Evolutionary conservation across 2,329 filamentous ascomycete species (phyloP).

Genomic region (Rosellinia necatrix): DNA sequence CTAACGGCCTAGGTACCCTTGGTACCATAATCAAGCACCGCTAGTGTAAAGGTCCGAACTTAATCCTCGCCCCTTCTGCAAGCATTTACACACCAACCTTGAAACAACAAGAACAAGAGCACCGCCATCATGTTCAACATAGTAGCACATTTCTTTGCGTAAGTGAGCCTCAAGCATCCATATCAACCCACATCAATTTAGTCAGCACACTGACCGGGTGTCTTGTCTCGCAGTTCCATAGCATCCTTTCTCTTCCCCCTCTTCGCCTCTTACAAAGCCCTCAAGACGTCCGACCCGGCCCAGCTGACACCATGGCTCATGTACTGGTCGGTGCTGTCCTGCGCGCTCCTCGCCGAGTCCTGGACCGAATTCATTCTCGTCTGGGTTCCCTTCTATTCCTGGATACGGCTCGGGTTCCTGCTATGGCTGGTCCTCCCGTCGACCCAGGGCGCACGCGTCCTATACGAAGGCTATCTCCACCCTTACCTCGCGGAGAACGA

Average conservation of each 20-base stretch:
- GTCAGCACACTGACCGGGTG: slow-evolving; percentile 10
- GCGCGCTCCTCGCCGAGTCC: slow-evolving; percentile 80
- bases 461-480: slow-evolving; percentile 85
- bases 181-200: neutral
- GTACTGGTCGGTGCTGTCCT: slow-evolving; percentile 95
- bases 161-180: slow-evolving; percentile 1
- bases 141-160: slow-evolving; percentile 32
- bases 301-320: slow-evolving; percentile 97
- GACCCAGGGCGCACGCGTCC: slow-evolving; percentile 85
- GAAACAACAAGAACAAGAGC: neutral
- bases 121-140: slow-evolving; percentile 29
- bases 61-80: neutral
- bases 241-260: slow-evolving; percentile 92
- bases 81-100: neutral
- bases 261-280: slow-evolving; percentile 97
- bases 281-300: slow-evolving; percentile 87
- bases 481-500: slow-evolving; percentile 90
- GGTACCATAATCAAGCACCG: neutral
- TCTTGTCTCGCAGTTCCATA: slow-evolving; percentile 64
- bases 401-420: slow-evolving; percentile 83
- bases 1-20: neutral
- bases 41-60: neutral
- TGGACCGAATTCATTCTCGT: slow-evolving; percentile 85
- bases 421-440: slow-evolving; percentile 96
- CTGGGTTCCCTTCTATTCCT: slow-evolving; percentile 94